phyloP scores from a whole-genome alignment of 208 protist genomes.

The Sergeia podlipaevii region DNA sequence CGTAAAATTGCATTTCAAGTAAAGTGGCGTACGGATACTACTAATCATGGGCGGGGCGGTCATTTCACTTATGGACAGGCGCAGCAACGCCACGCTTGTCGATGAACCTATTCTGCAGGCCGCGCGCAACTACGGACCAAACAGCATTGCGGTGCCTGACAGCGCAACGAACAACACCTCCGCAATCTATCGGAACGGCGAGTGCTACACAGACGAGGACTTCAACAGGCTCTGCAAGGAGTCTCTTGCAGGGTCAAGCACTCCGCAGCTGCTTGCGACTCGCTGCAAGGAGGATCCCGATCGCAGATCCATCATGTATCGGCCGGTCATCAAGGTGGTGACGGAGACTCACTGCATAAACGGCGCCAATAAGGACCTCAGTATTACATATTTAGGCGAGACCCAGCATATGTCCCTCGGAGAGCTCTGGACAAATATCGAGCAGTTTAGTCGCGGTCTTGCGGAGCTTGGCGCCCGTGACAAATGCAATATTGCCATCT shows the following conservation, averaged over 20 bases:
- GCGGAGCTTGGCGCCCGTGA: conserved; percentile 17
- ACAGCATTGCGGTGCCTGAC: conserved; percentile 10
- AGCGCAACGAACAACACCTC: conserved; percentile 19
- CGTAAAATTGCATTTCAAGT: too few relatives aligned
- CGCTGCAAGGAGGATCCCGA: conserved; percentile 5
- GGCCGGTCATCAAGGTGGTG: conserved; percentile 23
- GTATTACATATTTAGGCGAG: conserved; percentile 31
- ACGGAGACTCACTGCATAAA: conserved; percentile 14
- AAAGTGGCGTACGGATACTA: too few relatives aligned
- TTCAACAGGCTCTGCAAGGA: conserved; percentile 7
- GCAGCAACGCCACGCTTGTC: conserved; percentile 4
- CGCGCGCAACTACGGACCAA: conserved; percentile 5
- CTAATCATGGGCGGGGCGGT: conserved; percentile 13
- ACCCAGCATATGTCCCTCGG: conserved; percentile 19
- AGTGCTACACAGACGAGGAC: neutral
- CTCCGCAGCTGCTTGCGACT: conserved; percentile 13
- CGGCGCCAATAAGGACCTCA: conserved; percentile 8
- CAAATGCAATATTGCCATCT: conserved; percentile 30
- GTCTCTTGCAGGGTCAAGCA: conserved; percentile 10
- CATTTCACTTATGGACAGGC: conserved; percentile 10
- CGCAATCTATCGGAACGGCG: conserved; percentile 18
- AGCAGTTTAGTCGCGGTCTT: conserved; percentile 25
- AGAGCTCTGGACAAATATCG: conserved; percentile 22
- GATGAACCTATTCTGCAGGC: conserved; percentile 5
- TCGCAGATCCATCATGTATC: conserved; percentile 26